Percentiles rank a stretch among this genome's conserved stretches.
phyloP scores from a whole-genome alignment of 2,329 filamentous ascomycete species.

The Dactylonectria estremocensis region DNA sequence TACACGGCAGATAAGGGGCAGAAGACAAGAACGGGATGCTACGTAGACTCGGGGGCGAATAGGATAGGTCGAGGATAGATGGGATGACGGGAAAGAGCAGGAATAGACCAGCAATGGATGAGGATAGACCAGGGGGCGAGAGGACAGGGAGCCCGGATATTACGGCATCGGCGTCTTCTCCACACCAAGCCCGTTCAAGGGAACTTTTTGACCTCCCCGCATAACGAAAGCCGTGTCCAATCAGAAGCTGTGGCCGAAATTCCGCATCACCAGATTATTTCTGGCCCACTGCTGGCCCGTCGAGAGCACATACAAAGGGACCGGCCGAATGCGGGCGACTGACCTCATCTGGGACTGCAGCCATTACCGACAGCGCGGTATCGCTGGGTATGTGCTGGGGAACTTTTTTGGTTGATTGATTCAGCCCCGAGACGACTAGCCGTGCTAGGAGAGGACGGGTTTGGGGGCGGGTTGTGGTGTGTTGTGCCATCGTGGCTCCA shows the following conservation, averaged over 20 bases:
- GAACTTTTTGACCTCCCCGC: background rate
- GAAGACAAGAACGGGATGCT: background rate
- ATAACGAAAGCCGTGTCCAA: background rate
- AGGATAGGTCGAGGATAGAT: no score
- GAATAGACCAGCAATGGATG: no score
- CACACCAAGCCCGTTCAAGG: background rate
- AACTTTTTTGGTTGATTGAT: no score
- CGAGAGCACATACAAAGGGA: background rate
- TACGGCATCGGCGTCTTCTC: background rate
- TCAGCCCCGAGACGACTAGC: no score
- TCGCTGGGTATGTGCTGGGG: no score
- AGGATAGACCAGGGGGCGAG: no score
- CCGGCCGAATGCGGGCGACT: background rate
- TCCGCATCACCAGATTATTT: background rate
- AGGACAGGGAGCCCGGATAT: background rate
- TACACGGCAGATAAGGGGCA: background rate
- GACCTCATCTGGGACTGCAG: background rate
- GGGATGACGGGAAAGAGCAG: no score
- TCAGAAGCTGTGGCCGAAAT: background rate
- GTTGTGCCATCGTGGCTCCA: no score
- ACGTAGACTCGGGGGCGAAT: no score
- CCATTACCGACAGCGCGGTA: no score
- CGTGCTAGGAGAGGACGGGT: no score
- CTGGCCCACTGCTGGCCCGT: background rate
- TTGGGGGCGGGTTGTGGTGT: no score